phyloP scores from a whole-genome alignment of 257 asterid genomes.

The Leonotis leonurus region DNA sequence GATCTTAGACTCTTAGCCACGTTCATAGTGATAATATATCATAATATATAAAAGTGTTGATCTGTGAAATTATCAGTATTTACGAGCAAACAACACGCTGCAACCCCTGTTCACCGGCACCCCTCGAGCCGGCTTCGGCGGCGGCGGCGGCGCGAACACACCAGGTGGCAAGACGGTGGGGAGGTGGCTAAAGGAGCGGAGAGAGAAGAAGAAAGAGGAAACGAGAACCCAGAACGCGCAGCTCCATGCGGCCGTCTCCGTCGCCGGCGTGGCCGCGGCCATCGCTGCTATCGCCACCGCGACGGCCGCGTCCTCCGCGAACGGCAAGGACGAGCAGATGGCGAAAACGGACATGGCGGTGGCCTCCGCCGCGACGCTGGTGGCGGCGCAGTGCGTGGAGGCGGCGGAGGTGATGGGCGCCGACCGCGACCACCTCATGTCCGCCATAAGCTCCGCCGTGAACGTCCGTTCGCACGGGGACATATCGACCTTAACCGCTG shows the following conservation, averaged over 20 bases:
- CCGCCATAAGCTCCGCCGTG: constrained; percentile 93
- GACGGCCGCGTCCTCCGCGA: constrained; percentile 71
- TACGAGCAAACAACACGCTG: constrained; percentile 80
- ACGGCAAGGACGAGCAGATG: constrained; percentile 63
- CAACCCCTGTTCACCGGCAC: constrained; percentile 80
- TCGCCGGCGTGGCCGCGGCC: constrained; percentile 93
- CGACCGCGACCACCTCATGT: constrained; percentile 83
- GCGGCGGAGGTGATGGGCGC: constrained; percentile 95
- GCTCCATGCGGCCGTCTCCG: constrained; percentile 83
- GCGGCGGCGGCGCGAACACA: constrained; percentile 57
- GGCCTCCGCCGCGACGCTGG: constrained; percentile 93
- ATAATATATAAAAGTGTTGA: too few relatives aligned
- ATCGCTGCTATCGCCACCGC: constrained; percentile 92
- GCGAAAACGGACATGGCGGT: constrained; percentile 86
- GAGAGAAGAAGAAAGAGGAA: constrained; percentile 93
- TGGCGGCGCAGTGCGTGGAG: constrained; percentile 96
- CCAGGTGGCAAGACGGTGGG: constrained; percentile 93
- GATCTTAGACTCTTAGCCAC: too few relatives aligned
- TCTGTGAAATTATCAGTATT: too few relatives aligned
- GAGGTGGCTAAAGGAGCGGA: constrained; percentile 87
- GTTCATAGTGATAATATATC: too few relatives aligned
- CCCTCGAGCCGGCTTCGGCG: constrained; percentile 45
- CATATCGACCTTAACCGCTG: constrained; percentile 92
- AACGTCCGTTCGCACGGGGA: constrained; percentile 84
- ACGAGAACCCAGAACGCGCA: constrained; percentile 84